Percentiles rank a stretch among this genome's conserved stretches.
These are phyloP conservation scores for Salix caprea DNA, from an alignment of 345 rosid species.

Conservation along the genomic window DNA sequence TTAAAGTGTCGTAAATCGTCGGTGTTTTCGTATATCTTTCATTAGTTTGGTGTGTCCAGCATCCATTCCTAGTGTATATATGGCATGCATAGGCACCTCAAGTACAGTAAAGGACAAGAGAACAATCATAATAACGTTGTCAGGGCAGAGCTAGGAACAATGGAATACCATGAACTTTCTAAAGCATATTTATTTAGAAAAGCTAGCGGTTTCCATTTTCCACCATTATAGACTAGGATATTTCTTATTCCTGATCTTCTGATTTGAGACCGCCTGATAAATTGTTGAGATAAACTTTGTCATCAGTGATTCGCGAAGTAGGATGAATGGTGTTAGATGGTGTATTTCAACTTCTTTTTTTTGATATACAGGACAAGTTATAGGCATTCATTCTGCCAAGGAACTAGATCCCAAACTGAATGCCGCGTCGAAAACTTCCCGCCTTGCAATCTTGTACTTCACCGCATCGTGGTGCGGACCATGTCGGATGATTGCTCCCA, in stretches of 20 bases:
- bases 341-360: neutral
- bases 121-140: neutral
- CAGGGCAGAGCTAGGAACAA: neutral
- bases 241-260: neutral
- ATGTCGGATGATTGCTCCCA: conserved; percentile 82
- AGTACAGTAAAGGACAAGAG: neutral
- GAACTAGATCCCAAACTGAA: conserved; percentile 67
- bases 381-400: conserved; percentile 52
- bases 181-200: neutral
- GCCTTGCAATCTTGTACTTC: conserved; percentile 73
- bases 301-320: neutral
- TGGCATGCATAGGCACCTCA: neutral
- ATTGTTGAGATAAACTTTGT: neutral
- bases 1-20: neutral
- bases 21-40: neutral
- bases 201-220: neutral
- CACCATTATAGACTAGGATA: neutral
- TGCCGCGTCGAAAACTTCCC: conserved; percentile 63
- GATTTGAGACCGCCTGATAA: neutral
- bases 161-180: neutral
- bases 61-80: neutral
- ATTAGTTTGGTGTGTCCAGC: neutral
- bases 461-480: conserved; percentile 98
- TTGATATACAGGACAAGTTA: conserved; percentile 59
- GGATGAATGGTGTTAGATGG: neutral